Base-by-base conservation (phyloP, 129 eudicot genomes). In the Lonicera japonica region DNA sequence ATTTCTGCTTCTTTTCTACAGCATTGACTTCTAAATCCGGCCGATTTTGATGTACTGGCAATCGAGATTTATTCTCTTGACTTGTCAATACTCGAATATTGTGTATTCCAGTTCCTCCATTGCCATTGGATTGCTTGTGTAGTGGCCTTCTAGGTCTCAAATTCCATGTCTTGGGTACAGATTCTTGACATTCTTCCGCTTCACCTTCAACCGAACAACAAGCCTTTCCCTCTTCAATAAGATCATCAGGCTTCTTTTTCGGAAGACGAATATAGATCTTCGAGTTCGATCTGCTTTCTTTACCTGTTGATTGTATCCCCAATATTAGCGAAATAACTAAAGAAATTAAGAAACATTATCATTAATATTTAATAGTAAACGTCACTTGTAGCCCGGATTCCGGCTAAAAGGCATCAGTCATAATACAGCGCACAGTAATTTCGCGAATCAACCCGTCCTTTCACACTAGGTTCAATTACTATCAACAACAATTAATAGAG, bases 81-180 rank as follows among this genome's bases (percentile, higher is more conserved):
- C 61, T 53, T 17, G 74, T 47, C 40, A 70, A 63, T 13, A 77
- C 83, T 2, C 70, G 66, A 43, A 45, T 56, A 54, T 69, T 73
- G 17, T 1, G 25, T 17, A 38, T 29, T 29, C n/a, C n/a, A n/a
- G n/a, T n/a, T n/a, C 36, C 36, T 29, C 36, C 54, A 22, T 65
- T 58, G 19, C 61, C 69, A 15, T 61, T 69, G 55, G 51, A 64
- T 22, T 65, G 76, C 75, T 76, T 77, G 68, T 60, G 64, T 21
- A 65, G 53, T 16, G 84, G 72, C 61, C 80, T 81, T 43, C 92
- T 73, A 7, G 96, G 96, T 58, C 96, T 79, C 72, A 88, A 75
- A 74, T 88, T 83, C 96, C 92, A 81, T 3, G 75, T 79, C 82
- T 80, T 87, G 5, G 75, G 75, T n/a, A 25, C 50, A 11, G 63